Evolutionary conservation across 2,329 filamentous ascomycete species (phyloP).

Genomic region (Chaetomium olivaceum): DNA sequence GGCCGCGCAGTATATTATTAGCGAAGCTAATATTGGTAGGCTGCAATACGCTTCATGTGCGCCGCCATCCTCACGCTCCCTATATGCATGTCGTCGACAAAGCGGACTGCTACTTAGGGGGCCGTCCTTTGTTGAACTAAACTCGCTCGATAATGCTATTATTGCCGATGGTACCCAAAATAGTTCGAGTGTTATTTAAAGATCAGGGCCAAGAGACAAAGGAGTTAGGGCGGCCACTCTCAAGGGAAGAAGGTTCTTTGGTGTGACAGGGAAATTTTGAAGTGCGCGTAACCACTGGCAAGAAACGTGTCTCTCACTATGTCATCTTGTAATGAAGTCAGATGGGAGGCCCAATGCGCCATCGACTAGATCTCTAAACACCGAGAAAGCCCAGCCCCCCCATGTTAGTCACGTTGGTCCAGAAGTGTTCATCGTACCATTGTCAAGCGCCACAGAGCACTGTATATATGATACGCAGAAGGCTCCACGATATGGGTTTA

Average conservation of each 20-base stretch:
- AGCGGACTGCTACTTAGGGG: neutral
- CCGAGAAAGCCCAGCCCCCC: neutral
- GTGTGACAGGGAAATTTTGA: no score
- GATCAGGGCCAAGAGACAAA: neutral
- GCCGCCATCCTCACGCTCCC: neutral
- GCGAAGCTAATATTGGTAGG: neutral
- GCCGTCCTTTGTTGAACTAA: neutral
- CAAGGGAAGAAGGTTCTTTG: neutral
- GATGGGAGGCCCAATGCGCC: neutral
- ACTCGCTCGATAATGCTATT: neutral
- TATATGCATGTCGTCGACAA: neutral
- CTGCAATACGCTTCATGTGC: neutral
- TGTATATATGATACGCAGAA: neutral
- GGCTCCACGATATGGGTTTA: neutral
- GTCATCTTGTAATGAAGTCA: neutral
- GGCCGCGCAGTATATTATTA: neutral
- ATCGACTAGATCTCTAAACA: neutral
- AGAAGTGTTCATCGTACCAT: no score
- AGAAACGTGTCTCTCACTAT: neutral
- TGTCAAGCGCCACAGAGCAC: neutral
- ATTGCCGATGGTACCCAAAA: neutral
- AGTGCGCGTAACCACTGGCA: no score
- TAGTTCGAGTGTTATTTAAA: neutral
- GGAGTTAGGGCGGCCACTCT: neutral
- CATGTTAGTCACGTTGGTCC: neutral